Percentiles rank a stretch among this genome's conserved stretches.
These are phyloP conservation scores for Venustampulla echinocandica DNA, from an alignment of 495 filamentous ascomycete species.

Conservation along the genomic window DNA sequence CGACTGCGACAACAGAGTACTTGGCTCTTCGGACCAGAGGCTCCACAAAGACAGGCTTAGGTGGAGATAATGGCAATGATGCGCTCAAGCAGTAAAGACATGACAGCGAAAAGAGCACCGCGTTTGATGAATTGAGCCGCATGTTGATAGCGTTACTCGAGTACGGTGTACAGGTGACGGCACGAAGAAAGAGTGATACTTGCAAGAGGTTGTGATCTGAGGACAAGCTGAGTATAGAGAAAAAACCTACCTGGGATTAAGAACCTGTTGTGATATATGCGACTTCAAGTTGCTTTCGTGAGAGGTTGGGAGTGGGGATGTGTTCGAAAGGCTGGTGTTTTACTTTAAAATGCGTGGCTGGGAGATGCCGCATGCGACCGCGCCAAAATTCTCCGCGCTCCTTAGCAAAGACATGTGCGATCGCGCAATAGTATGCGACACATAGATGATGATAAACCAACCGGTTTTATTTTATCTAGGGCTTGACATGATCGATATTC, in stretches of 20 bases:
- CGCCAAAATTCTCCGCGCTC: too few species aligned
- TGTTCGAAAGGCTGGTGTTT: constrained; percentile 20
- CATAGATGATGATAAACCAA: too few species aligned
- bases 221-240: constrained; percentile 6
- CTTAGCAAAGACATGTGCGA: too few species aligned
- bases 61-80: constrained; percentile 15
- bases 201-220: constrained; percentile 5
- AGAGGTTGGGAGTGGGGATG: constrained; percentile 18
- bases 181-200: constrained; percentile 8
- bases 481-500: too few species aligned
- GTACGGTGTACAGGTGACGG: too few species aligned
- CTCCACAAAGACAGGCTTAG: neutral
- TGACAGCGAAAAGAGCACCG: constrained; percentile 14
- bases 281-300: constrained; percentile 4
- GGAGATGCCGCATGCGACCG: too few species aligned
- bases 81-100: constrained; percentile 11
- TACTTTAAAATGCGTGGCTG: constrained; percentile 15
- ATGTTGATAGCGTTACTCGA: constrained; percentile 8
- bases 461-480: too few species aligned
- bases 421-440: too few species aligned
- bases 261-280: constrained; percentile 16
- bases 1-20: constrained; percentile 24
- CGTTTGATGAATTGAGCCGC: constrained; percentile 13
- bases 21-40: constrained; percentile 18
- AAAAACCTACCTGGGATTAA: constrained; percentile 5